A percentile compares a stretch with the other conserved stretches of the same genome.
phyloP scores from a whole-genome alignment of 805 yeast genomes.

The Zygotorulaspora sp. region DNA sequence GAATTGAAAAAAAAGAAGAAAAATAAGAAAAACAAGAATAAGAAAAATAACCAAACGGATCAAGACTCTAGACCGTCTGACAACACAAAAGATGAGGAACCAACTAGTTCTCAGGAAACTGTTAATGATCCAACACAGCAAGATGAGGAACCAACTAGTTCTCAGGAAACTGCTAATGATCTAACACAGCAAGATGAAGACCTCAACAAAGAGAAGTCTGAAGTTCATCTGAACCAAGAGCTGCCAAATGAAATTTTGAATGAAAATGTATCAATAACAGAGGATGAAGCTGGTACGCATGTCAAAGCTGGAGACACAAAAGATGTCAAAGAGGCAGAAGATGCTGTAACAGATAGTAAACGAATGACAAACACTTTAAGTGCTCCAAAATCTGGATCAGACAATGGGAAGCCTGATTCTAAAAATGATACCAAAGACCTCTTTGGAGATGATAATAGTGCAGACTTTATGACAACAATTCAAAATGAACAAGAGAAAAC shows the following conservation, averaged over 20 bases:
- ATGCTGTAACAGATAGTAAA: slow-evolving; percentile 10
- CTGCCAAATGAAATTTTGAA: slow-evolving; percentile 6
- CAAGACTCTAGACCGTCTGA: slow-evolving; percentile 7
- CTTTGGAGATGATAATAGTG: slow-evolving; percentile 11
- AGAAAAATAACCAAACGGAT: slow-evolving; percentile 21
- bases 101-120: not conserved
- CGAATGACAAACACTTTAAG: slow-evolving; percentile 5
- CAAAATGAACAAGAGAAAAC: slow-evolving; percentile 35
- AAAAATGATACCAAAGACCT: slow-evolving; percentile 6
- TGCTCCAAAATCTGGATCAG: slow-evolving; percentile 8
- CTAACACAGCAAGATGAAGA: slow-evolving; percentile 14
- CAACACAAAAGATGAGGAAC: slow-evolving; percentile 35
- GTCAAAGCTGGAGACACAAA: slow-evolving; percentile 4
- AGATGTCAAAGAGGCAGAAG: slow-evolving; percentile 9
- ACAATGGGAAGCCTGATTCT: not conserved
- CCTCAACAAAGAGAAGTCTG: slow-evolving; percentile 8
- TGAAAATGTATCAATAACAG: slow-evolving; percentile 9
- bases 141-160: slow-evolving; percentile 11
- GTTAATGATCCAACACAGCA: slow-evolving; percentile 22
- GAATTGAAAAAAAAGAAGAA: slow-evolving; percentile 60
- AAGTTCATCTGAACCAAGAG: slow-evolving; percentile 6
- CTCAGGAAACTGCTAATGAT: slow-evolving; percentile 2
- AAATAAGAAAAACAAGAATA: slow-evolving; percentile 41
- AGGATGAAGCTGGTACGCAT: slow-evolving; percentile 9
- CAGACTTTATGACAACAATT: slow-evolving; percentile 30